These are phyloP conservation scores for Ogataea pignaliae DNA, from an alignment of 805 yeast species.

Conservation along the genomic window DNA sequence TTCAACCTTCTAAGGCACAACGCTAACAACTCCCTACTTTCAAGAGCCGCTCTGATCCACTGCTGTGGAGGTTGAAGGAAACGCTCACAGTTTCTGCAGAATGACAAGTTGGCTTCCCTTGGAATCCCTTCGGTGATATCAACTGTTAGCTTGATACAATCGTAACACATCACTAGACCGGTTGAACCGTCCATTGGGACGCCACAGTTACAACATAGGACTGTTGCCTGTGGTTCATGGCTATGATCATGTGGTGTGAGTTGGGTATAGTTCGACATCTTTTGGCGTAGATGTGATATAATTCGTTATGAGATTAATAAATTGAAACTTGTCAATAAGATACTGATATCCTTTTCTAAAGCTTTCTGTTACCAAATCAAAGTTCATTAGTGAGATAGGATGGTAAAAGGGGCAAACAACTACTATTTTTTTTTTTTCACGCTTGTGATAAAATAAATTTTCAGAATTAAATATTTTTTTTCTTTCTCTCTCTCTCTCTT, in stretches of 20 bases:
- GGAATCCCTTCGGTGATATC: constrained; percentile 94
- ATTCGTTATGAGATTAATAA: no score
- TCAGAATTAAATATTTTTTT: no score
- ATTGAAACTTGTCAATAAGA: no score
- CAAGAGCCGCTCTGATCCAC: constrained; percentile 89
- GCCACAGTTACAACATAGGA: constrained; percentile 97
- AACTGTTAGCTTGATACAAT: constrained; percentile 89
- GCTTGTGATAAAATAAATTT: no score
- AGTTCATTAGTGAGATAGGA: no score
- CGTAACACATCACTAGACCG: constrained; percentile 94
- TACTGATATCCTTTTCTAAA: no score
- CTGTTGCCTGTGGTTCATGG: constrained; percentile 55
- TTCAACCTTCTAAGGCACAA: constrained; percentile 82
- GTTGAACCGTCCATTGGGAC: constrained; percentile 94
- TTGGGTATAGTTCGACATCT: constrained; percentile 47
- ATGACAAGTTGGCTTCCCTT: constrained; percentile 87
- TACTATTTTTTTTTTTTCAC: no score
- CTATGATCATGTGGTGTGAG: constrained; percentile 32
- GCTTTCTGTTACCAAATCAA: no score
- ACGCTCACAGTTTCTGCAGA: constrained; percentile 96
- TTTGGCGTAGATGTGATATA: not conserved
- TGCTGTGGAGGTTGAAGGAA: constrained; percentile 92
- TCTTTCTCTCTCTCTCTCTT: no score
- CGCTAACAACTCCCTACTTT: constrained; percentile 89
- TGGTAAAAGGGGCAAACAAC: no score